Evolutionary conservation across 257 asterid genomes (phyloP).

Genomic region (Buddleja alternifolia): DNA sequence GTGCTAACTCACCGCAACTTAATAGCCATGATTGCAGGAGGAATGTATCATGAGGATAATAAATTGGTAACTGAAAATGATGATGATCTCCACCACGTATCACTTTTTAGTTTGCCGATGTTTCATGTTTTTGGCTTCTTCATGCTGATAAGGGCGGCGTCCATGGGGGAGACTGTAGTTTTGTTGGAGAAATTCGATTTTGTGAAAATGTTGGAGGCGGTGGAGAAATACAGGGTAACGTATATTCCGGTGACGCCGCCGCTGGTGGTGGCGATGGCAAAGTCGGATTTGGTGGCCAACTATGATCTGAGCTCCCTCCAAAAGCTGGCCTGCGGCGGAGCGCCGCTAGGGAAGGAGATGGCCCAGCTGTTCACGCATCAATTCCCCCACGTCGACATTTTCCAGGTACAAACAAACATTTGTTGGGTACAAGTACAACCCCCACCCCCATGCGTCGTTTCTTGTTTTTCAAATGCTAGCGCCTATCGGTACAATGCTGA

Average conservation of each 20-base stretch:
- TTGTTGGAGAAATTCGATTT: constrained; percentile 71
- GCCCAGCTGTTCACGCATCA: constrained; percentile 56
- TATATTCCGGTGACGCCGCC: constrained; percentile 89
- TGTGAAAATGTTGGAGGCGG: constrained; percentile 65
- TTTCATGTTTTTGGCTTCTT: constrained; percentile 89
- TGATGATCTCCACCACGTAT: constrained; percentile 30
- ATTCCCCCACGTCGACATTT: constrained; percentile 61
- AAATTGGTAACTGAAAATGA: constrained; percentile 7
- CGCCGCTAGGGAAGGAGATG: constrained; percentile 87
- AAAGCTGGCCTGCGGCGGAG: constrained; percentile 81
- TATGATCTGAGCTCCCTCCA: constrained; percentile 71
- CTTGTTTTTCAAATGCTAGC: no score
- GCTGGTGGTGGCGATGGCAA: constrained; percentile 77
- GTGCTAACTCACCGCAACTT: constrained; percentile 75
- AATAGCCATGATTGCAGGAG: constrained; percentile 49
- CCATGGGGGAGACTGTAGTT: constrained; percentile 70
- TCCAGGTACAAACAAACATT: constrained; percentile 53
- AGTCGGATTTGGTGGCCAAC: constrained; percentile 70
- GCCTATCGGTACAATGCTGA: no score
- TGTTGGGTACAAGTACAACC: no score
- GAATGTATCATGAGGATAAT: constrained; percentile 30
- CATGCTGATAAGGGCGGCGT: constrained; percentile 65
- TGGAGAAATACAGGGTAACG: constrained; percentile 64
- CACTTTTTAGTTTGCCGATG: constrained; percentile 73
- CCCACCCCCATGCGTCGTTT: not conserved